These are phyloP conservation scores for Globisporangium paddicum DNA, from an alignment of 352 stramenopile species.

Conservation along the genomic window DNA sequence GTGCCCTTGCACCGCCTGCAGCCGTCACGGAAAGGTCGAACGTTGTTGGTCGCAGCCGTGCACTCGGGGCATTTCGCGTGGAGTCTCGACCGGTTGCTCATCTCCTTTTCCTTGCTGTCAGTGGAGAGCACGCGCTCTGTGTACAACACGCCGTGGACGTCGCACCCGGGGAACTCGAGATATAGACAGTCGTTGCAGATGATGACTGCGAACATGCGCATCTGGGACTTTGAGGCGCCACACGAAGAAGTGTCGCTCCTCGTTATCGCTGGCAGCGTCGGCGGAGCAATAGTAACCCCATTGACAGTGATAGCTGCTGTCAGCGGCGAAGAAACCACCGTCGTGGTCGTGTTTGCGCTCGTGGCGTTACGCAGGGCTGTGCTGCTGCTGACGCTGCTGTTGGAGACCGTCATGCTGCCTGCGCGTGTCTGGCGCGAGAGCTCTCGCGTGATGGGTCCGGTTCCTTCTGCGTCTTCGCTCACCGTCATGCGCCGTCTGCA, in stretches of 20 bases:
- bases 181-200: slow-evolving; percentile 81
- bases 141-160: slow-evolving; percentile 82
- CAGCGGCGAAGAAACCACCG: neutral
- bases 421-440: slow-evolving; percentile 1
- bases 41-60: slow-evolving; percentile 77
- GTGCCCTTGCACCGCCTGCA: slow-evolving; percentile 76
- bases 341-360: slow-evolving; percentile 4
- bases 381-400: slow-evolving; percentile 21
- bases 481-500: slow-evolving; percentile 5
- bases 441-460: slow-evolving; percentile 8
- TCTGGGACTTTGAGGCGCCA: neutral
- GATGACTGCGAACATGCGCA: slow-evolving; percentile 78
- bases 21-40: slow-evolving; percentile 77
- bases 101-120: slow-evolving; percentile 9
- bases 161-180: slow-evolving; percentile 84
- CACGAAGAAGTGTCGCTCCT: neutral
- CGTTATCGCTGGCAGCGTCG: neutral
- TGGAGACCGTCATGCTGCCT: slow-evolving; percentile 41
- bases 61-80: slow-evolving; percentile 85
- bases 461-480: neutral
- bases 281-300: neutral
- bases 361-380: neutral
- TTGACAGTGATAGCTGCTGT: neutral
- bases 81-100: slow-evolving; percentile 1
- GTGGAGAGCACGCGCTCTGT: slow-evolving; percentile 41